Evolutionary conservation across 371 early-diverging fungal species (phyloP), one percentile per base, ranked within the genome.

Genomic region (Mortierella sp.): DNA sequence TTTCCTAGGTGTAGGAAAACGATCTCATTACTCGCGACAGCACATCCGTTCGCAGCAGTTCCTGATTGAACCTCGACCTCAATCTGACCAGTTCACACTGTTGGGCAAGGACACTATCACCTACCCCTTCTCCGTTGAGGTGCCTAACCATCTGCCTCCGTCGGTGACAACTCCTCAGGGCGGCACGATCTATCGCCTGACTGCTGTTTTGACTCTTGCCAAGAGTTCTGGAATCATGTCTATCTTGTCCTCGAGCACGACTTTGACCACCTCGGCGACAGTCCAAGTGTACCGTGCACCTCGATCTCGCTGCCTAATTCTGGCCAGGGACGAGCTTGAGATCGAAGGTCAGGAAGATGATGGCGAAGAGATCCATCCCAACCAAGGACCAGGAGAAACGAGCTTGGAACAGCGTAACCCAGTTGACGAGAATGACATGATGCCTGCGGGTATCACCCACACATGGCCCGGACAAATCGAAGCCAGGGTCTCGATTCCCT

Each of bases 131-230:
- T 21, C 70, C 31, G 56, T 78, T 34, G 54, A 61, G 13, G 43
- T 78, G 13, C 78, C 71, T 31, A 70, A 78, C 45, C 43, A 66
- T 38, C 19, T 78, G 55, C 78, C 78, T 18, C 23, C 66, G 23
- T 70, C 78, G 0, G 67, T 78, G 38, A 57, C 67, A 14, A 78
- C 78, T 28, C 71, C 70, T 59, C 78, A 78, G 23, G 78, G 78
- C 26, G 78, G 78, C 48, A 78, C 78, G 23, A 64, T 70, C 47
- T 78, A 78, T 38, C 78, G 78, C 46, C 21, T 78, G 59, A 78
- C 78, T 8, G 70, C 71, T 2, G 71, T 67, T 23, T 19, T 78
- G 52, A 66, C 66, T 7, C 10, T 70, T 52, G 45, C 58, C 63
- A 78, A 70, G 71, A 59, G 67, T 27, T 45, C 66, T 12, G 54